These are phyloP conservation scores for Bertia moriformis DNA, from an alignment of 2,329 filamentous ascomycete species.

Conservation along the genomic window DNA sequence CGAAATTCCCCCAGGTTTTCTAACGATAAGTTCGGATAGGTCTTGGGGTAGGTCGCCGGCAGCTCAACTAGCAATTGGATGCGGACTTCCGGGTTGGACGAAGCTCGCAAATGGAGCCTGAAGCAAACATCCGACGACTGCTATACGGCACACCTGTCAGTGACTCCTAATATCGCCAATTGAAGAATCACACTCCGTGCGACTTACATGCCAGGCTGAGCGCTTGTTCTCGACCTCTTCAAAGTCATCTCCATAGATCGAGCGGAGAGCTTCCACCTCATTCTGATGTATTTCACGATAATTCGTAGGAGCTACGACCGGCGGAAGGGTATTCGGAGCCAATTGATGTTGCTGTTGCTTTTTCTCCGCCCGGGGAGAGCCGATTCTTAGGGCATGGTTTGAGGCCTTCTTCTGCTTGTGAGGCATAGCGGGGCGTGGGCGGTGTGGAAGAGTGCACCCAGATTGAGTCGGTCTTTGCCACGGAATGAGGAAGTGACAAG, in stretches of 20 bases:
- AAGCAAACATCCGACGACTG: conserved; percentile 38
- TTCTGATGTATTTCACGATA: conserved; percentile 48
- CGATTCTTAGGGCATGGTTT: conserved; percentile 14
- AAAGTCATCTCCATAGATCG: conserved; percentile 52
- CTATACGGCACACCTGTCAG: conserved; percentile 12
- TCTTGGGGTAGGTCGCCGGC: conserved; percentile 50
- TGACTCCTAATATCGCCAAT: too few relatives aligned
- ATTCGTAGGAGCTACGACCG: conserved; percentile 11
- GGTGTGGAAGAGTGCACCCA: conserved; percentile 8
- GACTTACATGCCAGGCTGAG: conserved; percentile 45
- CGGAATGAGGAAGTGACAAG: conserved; percentile 15
- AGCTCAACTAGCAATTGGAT: conserved; percentile 38
- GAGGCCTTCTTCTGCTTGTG: conserved; percentile 23
- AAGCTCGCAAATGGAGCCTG: conserved; percentile 38
- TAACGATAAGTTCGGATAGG: conserved; percentile 9
- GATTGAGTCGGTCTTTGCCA: conserved; percentile 12
- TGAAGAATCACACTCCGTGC: not conserved
- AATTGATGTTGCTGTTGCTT: not conserved
- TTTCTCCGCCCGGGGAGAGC: conserved; percentile 8
- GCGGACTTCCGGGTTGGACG: conserved; percentile 32
- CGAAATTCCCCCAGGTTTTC: not conserved
- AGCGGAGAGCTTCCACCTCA: conserved; percentile 45
- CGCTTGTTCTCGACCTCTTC: conserved; percentile 28
- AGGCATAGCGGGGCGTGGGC: conserved; percentile 22
- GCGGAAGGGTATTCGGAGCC: not conserved